Base-by-base conservation (phyloP, 2,329 filamentous ascomycete species). In the Fusarium sterilihyphosum region DNA sequence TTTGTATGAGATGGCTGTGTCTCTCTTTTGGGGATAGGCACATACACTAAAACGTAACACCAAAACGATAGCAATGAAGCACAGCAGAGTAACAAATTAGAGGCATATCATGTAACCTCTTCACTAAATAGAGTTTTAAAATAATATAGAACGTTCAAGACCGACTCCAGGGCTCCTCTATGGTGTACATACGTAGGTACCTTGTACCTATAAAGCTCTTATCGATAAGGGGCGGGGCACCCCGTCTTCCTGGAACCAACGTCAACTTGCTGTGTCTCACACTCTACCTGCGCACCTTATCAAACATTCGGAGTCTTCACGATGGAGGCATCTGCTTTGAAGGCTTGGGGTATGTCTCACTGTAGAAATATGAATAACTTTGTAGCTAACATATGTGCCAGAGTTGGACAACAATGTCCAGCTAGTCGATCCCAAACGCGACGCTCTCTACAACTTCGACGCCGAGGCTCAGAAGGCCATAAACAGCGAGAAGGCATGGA, bases 371-470 rank as follows among this genome's bases (percentile, higher is more conserved):
- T 8, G 17, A 12, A 46, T 17, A 35, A 22, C 2, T 11, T 7
- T 24, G 20, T 20, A 38, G 56, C 74, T 78, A 68, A 79, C 65
- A 40, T 33, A 53, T 20, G 46, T 61, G 62, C 44, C 70, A 97
- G 96, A 98, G 88, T 90, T 96, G 80, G 94, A 97, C 82, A 97
- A 97, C 83, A 91, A 92, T 70, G 87, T 95, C 84, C 89, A 92
- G 81, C 90, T 98, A 70, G 91, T 98, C 79, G 95, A 99, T 81
- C 90, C 93, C 61, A 90, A 91, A 76, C 93, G 94, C 79, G 96
- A 99, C 84, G 94, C 94, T 52, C 94, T 99, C 78, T 99, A 98
- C 87, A 88, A 89, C 80, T 98, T 96, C 86, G 90, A 95, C 75
- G 82, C 86, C 71, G 86, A 86, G 5, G 89, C 90, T 49, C 92